phyloP scores from a whole-genome alignment of 768 basidiomycete genomes.

The Phaffia tasmanica region DNA sequence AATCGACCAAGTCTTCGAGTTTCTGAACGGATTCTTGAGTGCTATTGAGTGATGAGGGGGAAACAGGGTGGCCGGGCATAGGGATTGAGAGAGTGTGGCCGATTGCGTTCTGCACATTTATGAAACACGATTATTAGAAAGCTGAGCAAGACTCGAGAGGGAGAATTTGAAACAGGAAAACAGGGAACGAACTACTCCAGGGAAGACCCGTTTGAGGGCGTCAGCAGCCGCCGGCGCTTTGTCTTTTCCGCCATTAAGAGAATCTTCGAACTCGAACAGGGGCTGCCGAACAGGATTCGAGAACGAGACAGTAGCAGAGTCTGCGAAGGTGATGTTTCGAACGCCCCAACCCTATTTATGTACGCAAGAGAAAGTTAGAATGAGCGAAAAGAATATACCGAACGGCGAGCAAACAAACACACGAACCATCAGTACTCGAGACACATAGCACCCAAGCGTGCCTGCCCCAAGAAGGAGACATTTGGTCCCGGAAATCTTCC shows the following conservation, averaged over 20 bases:
- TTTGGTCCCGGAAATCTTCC: conserved; percentile 64
- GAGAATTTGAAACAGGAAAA: neutral
- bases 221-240: conserved; percentile 88
- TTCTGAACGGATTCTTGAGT: conserved; percentile 55
- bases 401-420: conserved; percentile 1
- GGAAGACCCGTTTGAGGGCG: conserved; percentile 74
- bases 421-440: conserved; percentile 74
- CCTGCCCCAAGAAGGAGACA: conserved; percentile 89
- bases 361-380: neutral
- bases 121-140: neutral
- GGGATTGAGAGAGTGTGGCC: conserved; percentile 74
- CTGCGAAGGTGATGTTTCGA: conserved; percentile 80
- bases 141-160: neutral
- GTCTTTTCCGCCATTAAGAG: conserved; percentile 78
- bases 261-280: conserved; percentile 89
- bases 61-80: conserved; percentile 94
- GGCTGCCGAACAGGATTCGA: conserved; percentile 97
- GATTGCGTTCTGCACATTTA: conserved; percentile 54
- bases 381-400: neutral
- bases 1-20: conserved; percentile 66
- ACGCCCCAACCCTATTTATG: conserved; percentile 79
- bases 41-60: conserved; percentile 42
- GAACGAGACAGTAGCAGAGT: conserved; percentile 83
- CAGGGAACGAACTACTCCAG: conserved; percentile 62
- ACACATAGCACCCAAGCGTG: conserved; percentile 92